Percentiles rank a stretch among this genome's conserved stretches.
Evolutionary conservation across 2,329 filamentous ascomycete genomes (phyloP).

Genomic region (Colletotrichum cordylinicola): DNA sequence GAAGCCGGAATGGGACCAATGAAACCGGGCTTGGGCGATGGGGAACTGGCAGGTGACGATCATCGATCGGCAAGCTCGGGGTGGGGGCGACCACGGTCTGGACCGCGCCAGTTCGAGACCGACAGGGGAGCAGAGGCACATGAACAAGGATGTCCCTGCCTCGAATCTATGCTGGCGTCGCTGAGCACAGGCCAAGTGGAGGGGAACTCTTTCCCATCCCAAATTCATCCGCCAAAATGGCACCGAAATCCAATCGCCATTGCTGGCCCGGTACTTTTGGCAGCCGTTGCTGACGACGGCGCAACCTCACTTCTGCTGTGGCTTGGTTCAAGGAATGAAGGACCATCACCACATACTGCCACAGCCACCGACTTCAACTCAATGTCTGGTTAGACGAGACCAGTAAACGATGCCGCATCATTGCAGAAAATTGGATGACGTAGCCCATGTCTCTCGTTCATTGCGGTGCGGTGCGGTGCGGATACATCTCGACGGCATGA

Average conservation of each 20-base stretch:
- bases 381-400: background rate
- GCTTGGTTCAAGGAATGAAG: background rate
- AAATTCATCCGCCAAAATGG: background rate
- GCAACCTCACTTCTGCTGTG: background rate
- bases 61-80: conserved; percentile 6
- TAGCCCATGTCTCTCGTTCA: background rate
- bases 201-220: background rate
- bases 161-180: background rate
- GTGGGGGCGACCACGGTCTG: conserved; percentile 11
- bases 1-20: conserved; percentile 9
- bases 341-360: background rate
- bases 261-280: background rate
- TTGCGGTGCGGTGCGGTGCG: background rate
- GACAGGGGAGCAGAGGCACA: background rate
- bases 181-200: background rate
- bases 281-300: background rate
- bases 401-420: background rate
- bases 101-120: conserved; percentile 10
- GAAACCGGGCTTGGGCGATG: background rate
- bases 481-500: background rate
- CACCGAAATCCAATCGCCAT: background rate
- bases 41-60: conserved; percentile 6
- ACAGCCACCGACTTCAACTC: background rate
- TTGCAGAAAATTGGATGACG: background rate
- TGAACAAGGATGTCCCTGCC: background rate